phyloP scores from a whole-genome alignment of 139 green algal species.

The Monoraphidium neglectum region DNA sequence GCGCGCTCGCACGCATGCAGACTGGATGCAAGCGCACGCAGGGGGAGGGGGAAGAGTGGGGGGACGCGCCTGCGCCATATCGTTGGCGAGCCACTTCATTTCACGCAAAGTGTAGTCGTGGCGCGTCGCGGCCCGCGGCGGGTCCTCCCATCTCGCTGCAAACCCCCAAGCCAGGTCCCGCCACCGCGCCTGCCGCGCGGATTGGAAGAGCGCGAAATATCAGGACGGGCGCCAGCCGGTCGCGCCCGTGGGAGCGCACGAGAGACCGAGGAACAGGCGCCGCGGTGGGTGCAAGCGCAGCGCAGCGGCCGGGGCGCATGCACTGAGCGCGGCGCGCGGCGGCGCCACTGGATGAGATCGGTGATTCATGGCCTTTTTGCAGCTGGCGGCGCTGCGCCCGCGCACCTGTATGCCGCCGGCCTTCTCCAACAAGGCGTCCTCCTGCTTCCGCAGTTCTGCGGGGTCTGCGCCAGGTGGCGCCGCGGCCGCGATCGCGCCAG shows the following conservation, averaged over 20 bases:
- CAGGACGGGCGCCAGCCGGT: no score
- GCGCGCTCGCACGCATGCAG: no score
- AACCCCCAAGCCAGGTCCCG: slow-evolving; percentile 48
- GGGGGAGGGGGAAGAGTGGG: no score
- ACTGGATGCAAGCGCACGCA: no score
- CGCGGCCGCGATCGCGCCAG: no score
- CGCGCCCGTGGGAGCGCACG: not conserved
- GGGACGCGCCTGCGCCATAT: slow-evolving; percentile 55
- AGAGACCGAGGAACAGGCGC: not conserved
- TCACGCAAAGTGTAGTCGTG: slow-evolving; percentile 67
- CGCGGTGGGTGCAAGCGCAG: not conserved
- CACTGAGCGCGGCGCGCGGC: no score
- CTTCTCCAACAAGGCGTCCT: slow-evolving; percentile 28
- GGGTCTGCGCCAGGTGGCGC: slow-evolving; percentile 14
- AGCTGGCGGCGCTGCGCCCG: no score
- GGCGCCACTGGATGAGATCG: no score
- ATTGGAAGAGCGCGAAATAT: not conserved
- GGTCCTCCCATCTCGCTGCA: slow-evolving; percentile 43
- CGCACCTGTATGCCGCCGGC: slow-evolving; percentile 13
- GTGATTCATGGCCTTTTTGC: no score
- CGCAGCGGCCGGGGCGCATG: no score
- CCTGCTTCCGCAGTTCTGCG: not conserved
- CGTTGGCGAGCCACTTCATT: slow-evolving; percentile 62
- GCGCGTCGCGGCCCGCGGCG: slow-evolving; percentile 38
- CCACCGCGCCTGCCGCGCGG: slow-evolving; percentile 17